Conservation (phyloP, 495 filamentous ascomycete species). For the Aspergillus panamensis region DNA sequence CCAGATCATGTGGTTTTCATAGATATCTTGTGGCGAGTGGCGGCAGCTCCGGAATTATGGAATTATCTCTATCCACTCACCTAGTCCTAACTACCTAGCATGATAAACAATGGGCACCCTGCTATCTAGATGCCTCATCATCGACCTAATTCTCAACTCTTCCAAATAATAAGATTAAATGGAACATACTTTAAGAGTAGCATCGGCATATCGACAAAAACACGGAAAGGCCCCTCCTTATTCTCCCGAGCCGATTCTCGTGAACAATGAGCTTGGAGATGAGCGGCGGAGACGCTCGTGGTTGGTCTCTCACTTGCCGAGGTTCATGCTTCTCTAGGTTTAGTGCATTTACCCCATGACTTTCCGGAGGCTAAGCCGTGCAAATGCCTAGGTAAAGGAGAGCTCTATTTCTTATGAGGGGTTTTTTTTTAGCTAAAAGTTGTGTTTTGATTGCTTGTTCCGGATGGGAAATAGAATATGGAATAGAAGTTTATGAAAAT, state of each 20-base stretch:
- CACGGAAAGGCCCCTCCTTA: conserved; percentile 24
- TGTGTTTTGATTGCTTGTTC: no score
- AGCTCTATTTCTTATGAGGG: no score
- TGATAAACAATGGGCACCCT: no score
- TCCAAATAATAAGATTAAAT: background rate
- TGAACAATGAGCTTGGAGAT: conserved; percentile 4
- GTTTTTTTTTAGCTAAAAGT: no score
- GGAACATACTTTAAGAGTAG: background rate
- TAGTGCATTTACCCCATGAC: background rate
- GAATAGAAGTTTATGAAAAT: background rate
- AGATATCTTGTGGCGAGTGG: background rate
- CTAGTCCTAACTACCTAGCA: no score
- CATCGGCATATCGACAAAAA: conserved; percentile 19
- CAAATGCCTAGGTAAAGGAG: conserved; percentile 3
- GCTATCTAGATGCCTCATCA: no score
- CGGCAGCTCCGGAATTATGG: no score
- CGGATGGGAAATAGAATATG: background rate
- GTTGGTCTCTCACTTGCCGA: background rate
- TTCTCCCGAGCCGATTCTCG: conserved; percentile 35
- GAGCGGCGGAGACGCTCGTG: background rate
- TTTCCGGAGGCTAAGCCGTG: background rate
- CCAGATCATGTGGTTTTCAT: background rate
- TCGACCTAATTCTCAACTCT: background rate
- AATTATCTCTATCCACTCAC: no score
- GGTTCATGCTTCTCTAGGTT: background rate